Percentiles rank a stretch among this genome's conserved stretches.
Evolutionary conservation across 1,284 basidiomycete species (phyloP).

Genomic region (Amylostereum chailletii): DNA sequence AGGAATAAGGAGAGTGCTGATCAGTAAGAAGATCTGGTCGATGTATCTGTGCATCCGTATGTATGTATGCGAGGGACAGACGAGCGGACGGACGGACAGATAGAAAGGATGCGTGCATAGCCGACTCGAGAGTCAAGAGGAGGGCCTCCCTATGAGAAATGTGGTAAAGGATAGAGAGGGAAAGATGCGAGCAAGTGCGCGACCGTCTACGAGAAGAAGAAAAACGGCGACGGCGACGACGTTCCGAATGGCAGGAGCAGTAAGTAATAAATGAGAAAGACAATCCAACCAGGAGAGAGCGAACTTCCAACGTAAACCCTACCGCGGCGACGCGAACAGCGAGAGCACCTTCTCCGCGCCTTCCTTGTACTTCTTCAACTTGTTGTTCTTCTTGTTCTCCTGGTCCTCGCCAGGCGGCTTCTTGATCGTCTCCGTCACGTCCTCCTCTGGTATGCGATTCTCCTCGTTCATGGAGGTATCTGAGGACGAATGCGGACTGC

Average conservation of each 20-base stretch:
- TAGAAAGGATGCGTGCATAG: too few relatives aligned
- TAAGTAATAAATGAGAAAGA: neutral
- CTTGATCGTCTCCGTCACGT: constrained; percentile 8
- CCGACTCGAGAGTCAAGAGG: too few relatives aligned
- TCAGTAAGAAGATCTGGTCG: neutral
- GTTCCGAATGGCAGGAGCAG: too few relatives aligned
- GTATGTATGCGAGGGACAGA: too few relatives aligned
- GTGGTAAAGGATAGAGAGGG: too few relatives aligned
- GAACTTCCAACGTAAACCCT: neutral
- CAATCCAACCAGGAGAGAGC: constrained; percentile 3
- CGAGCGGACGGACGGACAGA: too few relatives aligned
- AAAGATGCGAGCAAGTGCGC: too few relatives aligned
- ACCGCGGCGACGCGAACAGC: constrained; percentile 55
- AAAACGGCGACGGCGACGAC: too few relatives aligned
- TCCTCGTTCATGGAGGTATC: constrained; percentile 57
- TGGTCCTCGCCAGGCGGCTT: constrained; percentile 21
- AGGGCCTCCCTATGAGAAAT: too few relatives aligned
- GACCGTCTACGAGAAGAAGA: too few relatives aligned
- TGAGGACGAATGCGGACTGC: constrained; percentile 59
- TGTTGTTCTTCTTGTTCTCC: constrained; percentile 57
- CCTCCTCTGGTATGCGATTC: constrained; percentile 10
- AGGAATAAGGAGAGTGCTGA: neutral
- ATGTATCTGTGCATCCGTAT: too few relatives aligned
- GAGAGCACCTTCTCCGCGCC: constrained; percentile 75
- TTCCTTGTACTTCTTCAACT: constrained; percentile 75